Conservation (phyloP, 2,329 filamentous ascomycete genomes). For the Penicillium italicum region DNA sequence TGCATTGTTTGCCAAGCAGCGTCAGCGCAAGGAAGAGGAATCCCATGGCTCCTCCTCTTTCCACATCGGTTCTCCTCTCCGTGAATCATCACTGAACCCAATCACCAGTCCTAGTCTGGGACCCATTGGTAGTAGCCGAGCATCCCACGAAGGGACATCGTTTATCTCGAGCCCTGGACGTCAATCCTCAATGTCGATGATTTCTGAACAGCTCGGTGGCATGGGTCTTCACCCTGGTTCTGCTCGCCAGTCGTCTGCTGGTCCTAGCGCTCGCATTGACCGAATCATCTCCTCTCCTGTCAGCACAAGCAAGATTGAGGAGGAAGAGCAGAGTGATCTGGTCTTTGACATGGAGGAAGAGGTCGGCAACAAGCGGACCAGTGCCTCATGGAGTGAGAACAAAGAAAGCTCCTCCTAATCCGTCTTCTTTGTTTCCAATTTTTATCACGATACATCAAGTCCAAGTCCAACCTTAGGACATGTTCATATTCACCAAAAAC, state of each 20-base stretch:
- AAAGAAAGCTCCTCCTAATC: slow-evolving; percentile 32
- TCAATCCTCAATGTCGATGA: slow-evolving; percentile 58
- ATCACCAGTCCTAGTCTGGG: slow-evolving; percentile 51
- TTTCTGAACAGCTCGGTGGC: slow-evolving; percentile 55
- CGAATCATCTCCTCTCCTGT: slow-evolving; percentile 47
- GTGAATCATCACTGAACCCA: slow-evolving; percentile 55
- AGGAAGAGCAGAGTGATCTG: slow-evolving; percentile 45
- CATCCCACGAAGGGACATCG: slow-evolving; percentile 48
- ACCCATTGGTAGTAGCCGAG: slow-evolving; percentile 48
- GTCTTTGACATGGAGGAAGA: slow-evolving; percentile 53
- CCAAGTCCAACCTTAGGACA: slow-evolving; percentile 4
- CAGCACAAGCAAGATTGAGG: slow-evolving; percentile 46
- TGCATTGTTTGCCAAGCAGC: slow-evolving; percentile 54
- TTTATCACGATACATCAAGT: slow-evolving; percentile 19
- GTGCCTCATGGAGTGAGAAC: slow-evolving; percentile 33
- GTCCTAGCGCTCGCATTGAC: slow-evolving; percentile 38
- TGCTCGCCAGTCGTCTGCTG: slow-evolving; percentile 36
- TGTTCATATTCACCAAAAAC: slow-evolving; percentile 13
- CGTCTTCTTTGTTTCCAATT: slow-evolving; percentile 7
- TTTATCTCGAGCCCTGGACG: slow-evolving; percentile 55
- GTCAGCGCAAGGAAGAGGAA: slow-evolving; percentile 51
- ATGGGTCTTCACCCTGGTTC: slow-evolving; percentile 44
- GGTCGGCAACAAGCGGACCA: slow-evolving; percentile 44
- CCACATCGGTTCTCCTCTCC: slow-evolving; percentile 63
- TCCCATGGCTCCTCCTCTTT: slow-evolving; percentile 50